phyloP scores from a whole-genome alignment of 768 basidiomycete genomes.

The Paxillus rubicundulus region DNA sequence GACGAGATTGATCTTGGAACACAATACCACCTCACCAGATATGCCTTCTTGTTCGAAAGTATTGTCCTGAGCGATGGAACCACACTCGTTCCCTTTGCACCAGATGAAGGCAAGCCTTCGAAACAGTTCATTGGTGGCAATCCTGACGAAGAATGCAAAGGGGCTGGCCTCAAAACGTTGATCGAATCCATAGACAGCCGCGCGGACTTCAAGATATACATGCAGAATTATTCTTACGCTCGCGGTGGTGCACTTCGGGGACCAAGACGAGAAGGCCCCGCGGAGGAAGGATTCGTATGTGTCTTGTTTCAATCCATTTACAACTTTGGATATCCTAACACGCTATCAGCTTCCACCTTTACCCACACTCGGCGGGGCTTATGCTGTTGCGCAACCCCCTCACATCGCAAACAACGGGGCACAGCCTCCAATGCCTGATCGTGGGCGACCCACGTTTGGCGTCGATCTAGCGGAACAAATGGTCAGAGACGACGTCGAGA shows the following conservation, averaged over 20 bases:
- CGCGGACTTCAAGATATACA: constrained; percentile 91
- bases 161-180: constrained; percentile 77
- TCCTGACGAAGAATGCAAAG: constrained; percentile 28
- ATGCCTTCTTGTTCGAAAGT: constrained; percentile 92
- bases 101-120: constrained; percentile 60
- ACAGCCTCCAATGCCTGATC: constrained; percentile 45
- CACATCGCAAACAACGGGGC: constrained; percentile 25
- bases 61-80: constrained; percentile 86
- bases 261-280: constrained; percentile 85
- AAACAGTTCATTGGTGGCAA: neutral
- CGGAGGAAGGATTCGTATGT: constrained; percentile 92
- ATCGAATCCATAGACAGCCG: constrained; percentile 93
- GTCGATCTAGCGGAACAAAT: constrained; percentile 92
- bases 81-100: constrained; percentile 68
- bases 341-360: constrained; percentile 58
- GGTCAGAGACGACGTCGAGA: constrained; percentile 84
- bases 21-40: constrained; percentile 94
- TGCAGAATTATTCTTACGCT: constrained; percentile 96
- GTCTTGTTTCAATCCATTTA: constrained; percentile 4
- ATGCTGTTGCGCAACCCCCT: constrained; percentile 26
- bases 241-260: constrained; percentile 65
- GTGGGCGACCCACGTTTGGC: constrained; percentile 84
- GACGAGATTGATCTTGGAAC: constrained; percentile 98
- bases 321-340: neutral
- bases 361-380: constrained; percentile 39